Conservation (phyloP, 2,329 filamentous ascomycete genomes). For the Exophiala bonariae region DNA sequence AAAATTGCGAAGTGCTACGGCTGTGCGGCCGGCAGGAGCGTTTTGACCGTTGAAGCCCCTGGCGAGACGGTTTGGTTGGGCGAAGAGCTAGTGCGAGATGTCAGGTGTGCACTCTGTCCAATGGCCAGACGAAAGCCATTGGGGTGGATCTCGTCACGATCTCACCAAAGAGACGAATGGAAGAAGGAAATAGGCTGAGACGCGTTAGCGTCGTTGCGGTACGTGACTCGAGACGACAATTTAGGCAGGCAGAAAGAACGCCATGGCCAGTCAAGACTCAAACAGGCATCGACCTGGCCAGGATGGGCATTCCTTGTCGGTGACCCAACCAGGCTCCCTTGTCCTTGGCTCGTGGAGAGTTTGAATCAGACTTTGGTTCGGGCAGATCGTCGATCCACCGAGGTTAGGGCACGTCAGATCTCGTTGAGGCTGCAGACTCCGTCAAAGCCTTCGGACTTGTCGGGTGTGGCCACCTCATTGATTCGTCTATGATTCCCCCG, state of each 20-base stretch:
- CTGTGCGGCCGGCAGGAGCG: conserved; percentile 20
- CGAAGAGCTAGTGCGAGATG: not conserved
- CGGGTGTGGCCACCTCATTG: too few relatives aligned
- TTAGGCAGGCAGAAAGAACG: conserved; percentile 11
- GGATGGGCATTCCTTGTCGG: conserved; percentile 4
- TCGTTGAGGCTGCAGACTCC: not conserved
- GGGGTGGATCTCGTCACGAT: not conserved
- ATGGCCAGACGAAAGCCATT: not conserved
- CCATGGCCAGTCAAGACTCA: conserved; percentile 13
- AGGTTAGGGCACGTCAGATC: conserved; percentile 14
- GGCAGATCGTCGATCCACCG: conserved; percentile 20
- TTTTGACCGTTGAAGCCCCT: conserved; percentile 25
- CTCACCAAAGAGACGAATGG: conserved; percentile 9
- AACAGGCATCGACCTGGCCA: conserved; percentile 9
- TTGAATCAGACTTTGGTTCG: conserved; percentile 16
- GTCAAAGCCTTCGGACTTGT: too few relatives aligned
- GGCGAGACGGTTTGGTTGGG: conserved; percentile 6
- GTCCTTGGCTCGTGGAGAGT: not conserved
- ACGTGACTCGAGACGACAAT: conserved; percentile 8
- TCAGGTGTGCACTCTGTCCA: not conserved
- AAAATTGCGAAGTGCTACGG: conserved; percentile 23
- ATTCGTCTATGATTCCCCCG: too few relatives aligned
- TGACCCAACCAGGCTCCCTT: conserved; percentile 2
- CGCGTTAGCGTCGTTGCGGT: conserved; percentile 9
- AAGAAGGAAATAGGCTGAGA: conserved; percentile 11